Evolutionary conservation across 2,329 filamentous ascomycete genomes (phyloP).

Genomic region (Bimuria novae-zelandiae): DNA sequence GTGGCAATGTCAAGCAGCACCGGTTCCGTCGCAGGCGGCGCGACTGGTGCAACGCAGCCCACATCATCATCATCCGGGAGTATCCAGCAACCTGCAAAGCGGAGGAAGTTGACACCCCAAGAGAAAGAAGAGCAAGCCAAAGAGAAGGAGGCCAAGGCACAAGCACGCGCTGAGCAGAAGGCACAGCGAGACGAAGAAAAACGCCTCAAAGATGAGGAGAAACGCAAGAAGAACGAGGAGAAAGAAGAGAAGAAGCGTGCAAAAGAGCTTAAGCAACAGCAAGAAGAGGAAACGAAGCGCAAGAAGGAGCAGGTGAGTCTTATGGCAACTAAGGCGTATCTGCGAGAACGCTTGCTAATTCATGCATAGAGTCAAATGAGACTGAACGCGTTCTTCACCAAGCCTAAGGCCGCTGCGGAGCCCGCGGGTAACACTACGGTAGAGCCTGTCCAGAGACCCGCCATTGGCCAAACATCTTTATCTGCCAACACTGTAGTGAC

Average conservation of each 20-base stretch:
- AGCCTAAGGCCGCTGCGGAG: conserved; percentile 44
- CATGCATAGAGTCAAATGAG: conserved; percentile 44
- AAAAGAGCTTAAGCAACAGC: conserved; percentile 52
- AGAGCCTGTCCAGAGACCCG: conserved; percentile 40
- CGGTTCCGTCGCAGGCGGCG: conserved; percentile 10
- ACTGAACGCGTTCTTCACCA: conserved; percentile 53
- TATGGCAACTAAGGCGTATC: conserved; percentile 13
- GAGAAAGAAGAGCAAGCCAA: conserved; percentile 48
- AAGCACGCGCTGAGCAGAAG: conserved; percentile 39
- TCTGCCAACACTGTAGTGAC: conserved; percentile 23
- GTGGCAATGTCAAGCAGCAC: conserved; percentile 22
- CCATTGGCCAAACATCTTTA: conserved; percentile 33
- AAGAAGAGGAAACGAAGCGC: conserved; percentile 43
- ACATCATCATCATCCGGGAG: conserved; percentile 20
- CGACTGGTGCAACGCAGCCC: conserved; percentile 8
- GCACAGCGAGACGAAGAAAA: conserved; percentile 44
- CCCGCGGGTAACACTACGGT: conserved; percentile 31
- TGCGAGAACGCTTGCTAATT: conserved; percentile 22
- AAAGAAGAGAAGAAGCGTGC: conserved; percentile 46
- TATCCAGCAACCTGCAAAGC: conserved; percentile 45
- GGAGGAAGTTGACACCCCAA: conserved; percentile 48
- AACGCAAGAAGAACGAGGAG: conserved; percentile 50
- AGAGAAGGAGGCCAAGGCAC: conserved; percentile 47
- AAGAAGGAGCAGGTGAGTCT: conserved; percentile 47
- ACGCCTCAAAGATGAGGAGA: conserved; percentile 44